phyloP scores from a whole-genome alignment of 169 alveolate species.

The Miamiensis avidus region DNA sequence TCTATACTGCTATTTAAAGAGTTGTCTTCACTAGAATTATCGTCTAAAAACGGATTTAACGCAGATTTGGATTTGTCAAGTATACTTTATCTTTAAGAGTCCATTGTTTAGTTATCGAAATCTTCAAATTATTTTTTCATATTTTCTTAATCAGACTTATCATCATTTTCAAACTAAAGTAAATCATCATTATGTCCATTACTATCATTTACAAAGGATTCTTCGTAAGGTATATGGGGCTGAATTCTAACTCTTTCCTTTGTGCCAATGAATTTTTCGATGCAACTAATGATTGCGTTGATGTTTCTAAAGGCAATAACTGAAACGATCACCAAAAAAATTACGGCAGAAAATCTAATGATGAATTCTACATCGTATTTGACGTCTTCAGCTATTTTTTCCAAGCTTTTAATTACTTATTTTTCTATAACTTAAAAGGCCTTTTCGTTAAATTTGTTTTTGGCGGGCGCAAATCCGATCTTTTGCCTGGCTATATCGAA shows the following conservation, averaged over 20 bases:
- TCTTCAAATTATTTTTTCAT: not conserved
- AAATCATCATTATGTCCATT: not conserved
- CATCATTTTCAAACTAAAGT: too few species aligned
- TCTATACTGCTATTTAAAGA: too few species aligned
- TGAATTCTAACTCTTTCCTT: not conserved
- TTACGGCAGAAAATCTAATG: not conserved
- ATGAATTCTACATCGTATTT: not conserved
- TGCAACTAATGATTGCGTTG: not conserved
- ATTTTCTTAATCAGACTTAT: too few species aligned
- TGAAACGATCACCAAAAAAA: not conserved
- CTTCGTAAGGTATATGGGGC: not conserved
- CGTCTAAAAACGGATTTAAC: too few species aligned
- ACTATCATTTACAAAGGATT: not conserved
- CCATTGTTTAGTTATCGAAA: not conserved
- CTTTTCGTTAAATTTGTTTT: constrained; percentile 12
- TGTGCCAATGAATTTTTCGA: not conserved
- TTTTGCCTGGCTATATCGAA: not conserved
- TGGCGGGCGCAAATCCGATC: constrained; percentile 27
- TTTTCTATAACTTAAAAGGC: not conserved
- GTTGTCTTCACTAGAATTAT: not conserved
- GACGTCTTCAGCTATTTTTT: not conserved
- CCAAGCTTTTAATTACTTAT: not conserved
- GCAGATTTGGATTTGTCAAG: not conserved
- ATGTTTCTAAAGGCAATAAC: not conserved
- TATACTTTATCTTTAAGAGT: not conserved